A percentile compares a stretch with the other conserved stretches of the same genome.
These are phyloP conservation scores for Bertia moriformis DNA, from an alignment of 2,329 filamentous ascomycete genomes.

Conservation along the genomic window DNA sequence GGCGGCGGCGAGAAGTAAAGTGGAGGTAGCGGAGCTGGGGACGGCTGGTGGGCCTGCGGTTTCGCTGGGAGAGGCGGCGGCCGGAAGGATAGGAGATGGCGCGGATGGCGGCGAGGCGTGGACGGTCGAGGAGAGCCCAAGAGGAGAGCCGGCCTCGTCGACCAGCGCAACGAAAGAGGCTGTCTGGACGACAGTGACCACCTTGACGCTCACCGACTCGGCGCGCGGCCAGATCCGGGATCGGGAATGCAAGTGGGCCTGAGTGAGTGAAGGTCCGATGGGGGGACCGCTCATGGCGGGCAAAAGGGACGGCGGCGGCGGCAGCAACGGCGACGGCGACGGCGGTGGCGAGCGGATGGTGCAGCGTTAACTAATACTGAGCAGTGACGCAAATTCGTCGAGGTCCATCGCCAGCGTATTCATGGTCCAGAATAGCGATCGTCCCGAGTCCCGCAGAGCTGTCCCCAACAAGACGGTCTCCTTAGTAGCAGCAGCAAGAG, in stretches of 20 bases:
- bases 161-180: background rate
- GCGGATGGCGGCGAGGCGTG: background rate
- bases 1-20: too few relatives aligned
- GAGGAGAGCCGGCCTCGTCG: background rate
- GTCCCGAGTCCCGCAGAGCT: too few relatives aligned
- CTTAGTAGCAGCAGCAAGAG: too few relatives aligned
- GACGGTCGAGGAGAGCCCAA: background rate
- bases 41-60: too few relatives aligned
- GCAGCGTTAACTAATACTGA: background rate
- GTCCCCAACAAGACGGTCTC: too few relatives aligned
- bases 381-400: background rate
- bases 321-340: too few relatives aligned
- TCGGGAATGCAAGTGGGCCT: constrained; percentile 19
- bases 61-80: too few relatives aligned
- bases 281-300: constrained; percentile 28
- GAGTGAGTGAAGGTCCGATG: constrained; percentile 31
- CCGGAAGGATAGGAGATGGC: too few relatives aligned
- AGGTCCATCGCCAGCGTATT: too few relatives aligned
- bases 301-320: too few relatives aligned
- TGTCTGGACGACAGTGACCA: background rate
- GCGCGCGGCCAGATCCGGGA: background rate
- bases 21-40: too few relatives aligned
- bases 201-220: background rate
- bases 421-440: background rate
- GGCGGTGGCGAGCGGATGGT: constrained; percentile 2